phyloP scores from a whole-genome alignment of 768 basidiomycete genomes.

The Termitomyces heimii region DNA sequence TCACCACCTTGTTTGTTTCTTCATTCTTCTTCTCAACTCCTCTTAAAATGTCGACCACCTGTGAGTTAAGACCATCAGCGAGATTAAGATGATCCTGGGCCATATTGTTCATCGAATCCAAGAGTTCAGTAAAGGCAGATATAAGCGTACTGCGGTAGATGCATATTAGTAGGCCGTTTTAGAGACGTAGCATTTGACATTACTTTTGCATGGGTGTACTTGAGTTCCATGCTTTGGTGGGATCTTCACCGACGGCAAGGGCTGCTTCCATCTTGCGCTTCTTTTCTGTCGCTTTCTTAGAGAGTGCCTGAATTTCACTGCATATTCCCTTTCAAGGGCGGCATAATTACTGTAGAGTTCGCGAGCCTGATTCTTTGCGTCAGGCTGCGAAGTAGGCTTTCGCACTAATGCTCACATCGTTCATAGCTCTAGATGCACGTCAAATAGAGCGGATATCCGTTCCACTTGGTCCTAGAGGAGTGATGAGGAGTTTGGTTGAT shows the following conservation, averaged over 20 bases:
- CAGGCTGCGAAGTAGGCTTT: not conserved
- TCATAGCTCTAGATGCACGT: slow-evolving; percentile 61
- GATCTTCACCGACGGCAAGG: slow-evolving; percentile 62
- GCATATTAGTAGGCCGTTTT: slow-evolving; percentile 7
- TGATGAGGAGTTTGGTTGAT: slow-evolving; percentile 1
- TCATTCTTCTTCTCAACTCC: slow-evolving; percentile 57
- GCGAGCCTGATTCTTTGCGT: slow-evolving; percentile 45
- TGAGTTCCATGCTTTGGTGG: slow-evolving; percentile 56
- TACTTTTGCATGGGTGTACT: slow-evolving; percentile 48
- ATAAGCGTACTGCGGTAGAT: slow-evolving; percentile 56
- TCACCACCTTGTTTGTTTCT: slow-evolving; percentile 63
- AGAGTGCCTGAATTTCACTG: slow-evolving; percentile 61
- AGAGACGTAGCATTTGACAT: slow-evolving; percentile 4
- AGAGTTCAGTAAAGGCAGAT: slow-evolving; percentile 61
- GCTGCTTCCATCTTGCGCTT: slow-evolving; percentile 50
- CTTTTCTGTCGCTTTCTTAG: slow-evolving; percentile 66
- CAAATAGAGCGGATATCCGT: slow-evolving; percentile 48
- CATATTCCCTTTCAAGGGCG: slow-evolving; percentile 75
- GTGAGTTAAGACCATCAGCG: slow-evolving; percentile 52
- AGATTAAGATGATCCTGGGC: slow-evolving; percentile 68
- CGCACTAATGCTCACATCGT: slow-evolving; percentile 43
- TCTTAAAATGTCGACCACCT: slow-evolving; percentile 61
- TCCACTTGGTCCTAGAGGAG: slow-evolving; percentile 66
- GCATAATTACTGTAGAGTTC: slow-evolving; percentile 66
- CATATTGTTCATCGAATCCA: slow-evolving; percentile 49